Conservation (phyloP, 2,329 filamentous ascomycete species). For the Colletotrichum cordylinicola region DNA sequence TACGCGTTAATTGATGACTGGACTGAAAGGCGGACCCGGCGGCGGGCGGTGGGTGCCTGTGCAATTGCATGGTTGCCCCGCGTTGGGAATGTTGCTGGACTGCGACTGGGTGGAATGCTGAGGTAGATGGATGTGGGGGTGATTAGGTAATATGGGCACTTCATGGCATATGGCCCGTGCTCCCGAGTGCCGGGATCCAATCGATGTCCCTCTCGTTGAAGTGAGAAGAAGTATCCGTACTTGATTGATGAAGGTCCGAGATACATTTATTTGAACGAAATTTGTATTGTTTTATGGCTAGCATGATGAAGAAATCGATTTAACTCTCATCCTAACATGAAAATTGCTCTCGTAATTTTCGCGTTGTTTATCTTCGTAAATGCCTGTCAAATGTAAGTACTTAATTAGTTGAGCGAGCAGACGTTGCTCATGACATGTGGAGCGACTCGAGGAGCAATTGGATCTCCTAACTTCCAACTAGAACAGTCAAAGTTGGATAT, state of each 20-base stretch:
- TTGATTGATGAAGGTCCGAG: not conserved
- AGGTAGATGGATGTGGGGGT: not conserved
- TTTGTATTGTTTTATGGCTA: rapidly evolving
- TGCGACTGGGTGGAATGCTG: not conserved
- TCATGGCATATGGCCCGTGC: not conserved
- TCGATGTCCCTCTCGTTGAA: not conserved
- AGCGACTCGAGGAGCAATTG: not conserved
- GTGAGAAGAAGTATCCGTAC: no score
- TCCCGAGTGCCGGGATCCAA: not conserved
- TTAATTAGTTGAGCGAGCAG: no score
- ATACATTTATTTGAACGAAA: not conserved
- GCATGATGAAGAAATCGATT: not conserved
- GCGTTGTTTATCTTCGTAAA: no score
- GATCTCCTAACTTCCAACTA: not conserved
- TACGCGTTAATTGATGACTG: not conserved
- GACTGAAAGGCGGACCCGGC: not conserved
- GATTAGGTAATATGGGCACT: not conserved
- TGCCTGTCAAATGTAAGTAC: no score
- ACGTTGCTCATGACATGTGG: no score
- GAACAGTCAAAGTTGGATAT: not conserved
- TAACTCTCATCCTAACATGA: rapidly evolving
- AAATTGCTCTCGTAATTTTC: rapidly evolving
- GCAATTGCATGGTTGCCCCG: not conserved
- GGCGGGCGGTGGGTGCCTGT: not conserved
- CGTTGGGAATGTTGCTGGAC: not conserved